Percentiles rank a stretch among this genome's conserved stretches.
Evolutionary conservation across 139 green algal species (phyloP).

Genomic region (Ettlia oleoabundans): DNA sequence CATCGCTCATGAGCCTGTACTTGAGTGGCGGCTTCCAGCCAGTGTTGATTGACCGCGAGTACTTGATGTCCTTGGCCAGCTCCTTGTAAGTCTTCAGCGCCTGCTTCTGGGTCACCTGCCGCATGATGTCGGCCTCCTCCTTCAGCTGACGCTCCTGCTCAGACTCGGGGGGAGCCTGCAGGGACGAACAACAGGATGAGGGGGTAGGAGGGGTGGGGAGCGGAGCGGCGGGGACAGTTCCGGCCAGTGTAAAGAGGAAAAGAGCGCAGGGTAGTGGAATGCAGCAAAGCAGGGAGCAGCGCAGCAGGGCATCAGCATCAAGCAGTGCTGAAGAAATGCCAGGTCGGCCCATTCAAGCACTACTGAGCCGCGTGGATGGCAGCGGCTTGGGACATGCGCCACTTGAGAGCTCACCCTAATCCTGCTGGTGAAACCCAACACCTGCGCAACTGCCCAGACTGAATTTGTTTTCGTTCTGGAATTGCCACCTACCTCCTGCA

Average conservation of each 20-base stretch:
- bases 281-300: neutral
- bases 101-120: conserved; percentile 83
- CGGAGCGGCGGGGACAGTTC: neutral
- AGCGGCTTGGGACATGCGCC: no score
- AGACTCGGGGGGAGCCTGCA: conserved; percentile 59
- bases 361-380: no score
- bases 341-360: no score
- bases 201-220: neutral
- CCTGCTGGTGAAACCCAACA: no score
- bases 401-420: no score
- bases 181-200: neutral
- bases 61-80: conserved; percentile 85
- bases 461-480: no score
- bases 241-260: no score
- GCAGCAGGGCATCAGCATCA: no score
- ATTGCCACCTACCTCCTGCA: conserved; percentile 56
- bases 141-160: conserved; percentile 69
- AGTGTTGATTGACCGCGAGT: conserved; percentile 79
- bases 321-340: no score
- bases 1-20: conserved; percentile 72
- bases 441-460: no score
- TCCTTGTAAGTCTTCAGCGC: conserved; percentile 94
- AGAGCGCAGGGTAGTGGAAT: no score
- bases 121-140: conserved; percentile 93
- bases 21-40: conserved; percentile 92